Evolutionary conservation across 768 basidiomycete species (phyloP).

Genomic region (Boletus vinaceobasis): DNA sequence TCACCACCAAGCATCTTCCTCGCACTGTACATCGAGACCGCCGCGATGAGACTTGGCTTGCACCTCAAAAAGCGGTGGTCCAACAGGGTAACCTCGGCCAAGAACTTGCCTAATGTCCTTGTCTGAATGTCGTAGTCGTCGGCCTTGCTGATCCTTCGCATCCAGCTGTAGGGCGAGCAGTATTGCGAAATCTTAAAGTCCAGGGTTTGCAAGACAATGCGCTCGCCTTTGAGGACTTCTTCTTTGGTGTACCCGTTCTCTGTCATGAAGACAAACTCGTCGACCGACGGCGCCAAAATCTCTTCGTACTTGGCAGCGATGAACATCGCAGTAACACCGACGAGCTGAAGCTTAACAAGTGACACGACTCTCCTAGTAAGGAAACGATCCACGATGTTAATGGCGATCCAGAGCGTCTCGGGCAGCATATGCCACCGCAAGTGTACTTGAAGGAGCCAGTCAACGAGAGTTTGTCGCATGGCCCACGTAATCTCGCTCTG

Average conservation of each 20-base stretch:
- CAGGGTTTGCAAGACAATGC: conserved; percentile 91
- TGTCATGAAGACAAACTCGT: conserved; percentile 99
- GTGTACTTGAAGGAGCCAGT: conserved; percentile 98
- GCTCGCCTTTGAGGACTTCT: conserved; percentile 97
- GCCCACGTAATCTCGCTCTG: conserved; percentile 91
- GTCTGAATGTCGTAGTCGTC: conserved; percentile 99
- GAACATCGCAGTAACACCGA: conserved; percentile 98
- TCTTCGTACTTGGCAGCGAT: conserved; percentile 99
- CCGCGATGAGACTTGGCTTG: conserved; percentile 91
- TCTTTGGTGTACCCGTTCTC: conserved; percentile 92
- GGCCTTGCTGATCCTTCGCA: conserved; percentile 96
- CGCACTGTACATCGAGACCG: conserved; percentile 96
- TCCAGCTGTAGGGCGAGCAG: conserved; percentile 99
- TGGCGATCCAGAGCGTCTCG: conserved; percentile 97
- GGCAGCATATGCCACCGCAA: conserved; percentile 98
- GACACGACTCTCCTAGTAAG: conserved; percentile 85
- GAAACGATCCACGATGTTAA: conserved; percentile 96
- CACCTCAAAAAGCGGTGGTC: conserved; percentile 91
- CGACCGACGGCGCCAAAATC: conserved; percentile 92
- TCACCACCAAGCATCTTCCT: conserved; percentile 90
- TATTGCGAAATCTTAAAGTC: conserved; percentile 96
- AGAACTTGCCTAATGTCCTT: conserved; percentile 93
- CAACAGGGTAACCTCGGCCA: conserved; percentile 92
- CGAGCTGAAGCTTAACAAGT: conserved; percentile 88
- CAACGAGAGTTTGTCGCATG: conserved; percentile 95